Conservation (phyloP, 1,139 yeast genomes). For the Sugiyamaella xylanicola region DNA sequence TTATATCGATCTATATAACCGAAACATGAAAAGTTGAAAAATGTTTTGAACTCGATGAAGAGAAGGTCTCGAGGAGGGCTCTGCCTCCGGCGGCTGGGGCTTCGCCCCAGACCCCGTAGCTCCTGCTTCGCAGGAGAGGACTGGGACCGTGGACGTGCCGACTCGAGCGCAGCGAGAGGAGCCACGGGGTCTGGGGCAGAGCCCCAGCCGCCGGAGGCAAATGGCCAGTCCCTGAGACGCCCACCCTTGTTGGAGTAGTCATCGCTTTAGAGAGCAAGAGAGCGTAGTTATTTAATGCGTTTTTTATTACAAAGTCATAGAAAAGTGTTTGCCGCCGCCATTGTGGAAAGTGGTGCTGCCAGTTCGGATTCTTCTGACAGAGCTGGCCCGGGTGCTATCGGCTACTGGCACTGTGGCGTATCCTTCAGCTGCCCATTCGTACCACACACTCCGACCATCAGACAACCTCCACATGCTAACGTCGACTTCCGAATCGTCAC, state of each 20-base stretch:
- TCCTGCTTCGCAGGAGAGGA: too few relatives aligned
- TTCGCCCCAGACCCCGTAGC: too few relatives aligned
- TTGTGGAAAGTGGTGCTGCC: slow-evolving; percentile 35
- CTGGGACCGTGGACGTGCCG: too few relatives aligned
- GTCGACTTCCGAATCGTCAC: slow-evolving; percentile 57
- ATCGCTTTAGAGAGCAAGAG: too few relatives aligned
- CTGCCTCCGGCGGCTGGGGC: too few relatives aligned
- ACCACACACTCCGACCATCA: slow-evolving; percentile 57
- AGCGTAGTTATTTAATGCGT: background rate
- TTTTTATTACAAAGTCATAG: slow-evolving; percentile 27
- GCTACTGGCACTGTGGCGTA: slow-evolving; percentile 34
- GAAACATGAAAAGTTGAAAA: background rate
- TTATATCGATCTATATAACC: background rate
- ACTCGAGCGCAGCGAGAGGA: background rate
- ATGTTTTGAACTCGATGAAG: too few relatives aligned
- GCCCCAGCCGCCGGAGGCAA: too few relatives aligned
- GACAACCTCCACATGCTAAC: slow-evolving; percentile 51
- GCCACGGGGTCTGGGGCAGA: background rate
- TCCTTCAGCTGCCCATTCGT: slow-evolving; percentile 68
- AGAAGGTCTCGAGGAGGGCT: too few relatives aligned
- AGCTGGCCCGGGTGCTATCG: slow-evolving; percentile 1
- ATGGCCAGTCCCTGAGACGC: too few relatives aligned
- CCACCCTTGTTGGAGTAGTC: too few relatives aligned
- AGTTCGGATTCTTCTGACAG: slow-evolving; percentile 29
- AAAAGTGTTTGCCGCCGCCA: slow-evolving; percentile 31